Base-by-base conservation (phyloP, 257 asterid genomes). In the Solanum commersonii region DNA sequence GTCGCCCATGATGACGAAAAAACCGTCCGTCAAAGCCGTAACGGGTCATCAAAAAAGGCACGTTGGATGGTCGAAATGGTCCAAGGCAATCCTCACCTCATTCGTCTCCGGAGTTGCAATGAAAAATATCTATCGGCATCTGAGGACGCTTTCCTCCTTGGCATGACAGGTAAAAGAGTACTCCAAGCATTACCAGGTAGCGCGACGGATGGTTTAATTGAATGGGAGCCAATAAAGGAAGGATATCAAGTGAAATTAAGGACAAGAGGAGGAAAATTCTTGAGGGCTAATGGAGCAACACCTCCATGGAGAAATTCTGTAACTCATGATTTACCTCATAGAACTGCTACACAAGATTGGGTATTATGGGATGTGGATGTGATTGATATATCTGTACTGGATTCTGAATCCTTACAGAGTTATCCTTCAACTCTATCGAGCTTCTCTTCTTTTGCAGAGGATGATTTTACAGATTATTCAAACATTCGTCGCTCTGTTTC, bases 281-380 rank as follows among this genome's bases (percentile, higher is more conserved):
- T 94, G 91, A 86, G 95, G 76, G 97, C 95, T 2, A 94, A 94
- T 86, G 97, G 95, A 0, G 95, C 92, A 0, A 93, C 93, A 46
- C 94, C 93, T 22, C 97, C 97, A 14, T 94, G 97, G 97, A 87
- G 97, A 67, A 94, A 94, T 40, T 93, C 97, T 9, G 42, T 94
- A 8, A 94, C 97, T 10, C 95, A 94, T n/a, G 97, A 94, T 85
- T 88, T 91, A 46, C 97, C 97, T 10, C 63, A 93, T 18, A 86
- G 95, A 42, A 94, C 95, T 10, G 95, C 94, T 2, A 94, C 96
- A 0, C 94, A 92, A 42, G 93, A 93, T 88, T 94, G 96, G 96
- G 94, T 94, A 20, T 23, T 91, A 90, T 94, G 96, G 96, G 95
- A 92, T n/a, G 95, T 94, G 5, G 95, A 94, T 82, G 87, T 77